These are phyloP conservation scores for Prunus armeniaca DNA, from an alignment of 306 rosid genomes.

Conservation along the genomic window DNA sequence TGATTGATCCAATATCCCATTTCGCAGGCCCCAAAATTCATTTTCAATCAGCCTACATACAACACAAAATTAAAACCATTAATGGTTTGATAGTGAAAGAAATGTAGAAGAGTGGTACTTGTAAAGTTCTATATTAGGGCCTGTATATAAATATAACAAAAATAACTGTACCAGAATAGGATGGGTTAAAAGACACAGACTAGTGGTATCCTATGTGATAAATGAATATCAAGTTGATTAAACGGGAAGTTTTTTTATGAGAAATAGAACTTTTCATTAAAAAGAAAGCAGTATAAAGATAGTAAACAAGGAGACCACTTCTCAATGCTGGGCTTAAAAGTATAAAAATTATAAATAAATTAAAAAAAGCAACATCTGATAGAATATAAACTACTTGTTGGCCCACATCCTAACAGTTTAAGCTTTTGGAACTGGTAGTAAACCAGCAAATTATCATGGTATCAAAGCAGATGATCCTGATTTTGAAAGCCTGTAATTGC, in stretches of 20 bases:
- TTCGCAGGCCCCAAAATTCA: constrained; percentile 87
- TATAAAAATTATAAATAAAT: too few relatives aligned
- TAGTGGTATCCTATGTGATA: neutral
- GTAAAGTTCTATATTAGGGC: neutral
- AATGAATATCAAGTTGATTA: neutral
- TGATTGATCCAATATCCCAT: constrained; percentile 97
- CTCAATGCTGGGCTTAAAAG: neutral
- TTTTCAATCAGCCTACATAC: constrained; percentile 80
- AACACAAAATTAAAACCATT: neutral
- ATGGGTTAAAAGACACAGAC: neutral
- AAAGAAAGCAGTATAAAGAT: neutral
- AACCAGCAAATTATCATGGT: neutral
- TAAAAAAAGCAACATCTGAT: neutral
- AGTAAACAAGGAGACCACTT: neutral
- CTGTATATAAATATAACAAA: neutral
- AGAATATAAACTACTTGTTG: neutral
- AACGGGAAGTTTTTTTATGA: neutral
- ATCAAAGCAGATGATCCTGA: neutral
- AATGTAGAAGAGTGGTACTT: neutral
- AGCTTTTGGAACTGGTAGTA: too few relatives aligned
- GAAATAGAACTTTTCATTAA: neutral
- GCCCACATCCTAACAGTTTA: neutral
- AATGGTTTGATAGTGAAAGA: neutral
- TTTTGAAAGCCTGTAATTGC: neutral
- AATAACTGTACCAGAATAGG: neutral